These are phyloP conservation scores for Suillus subalutaceus DNA, from an alignment of 768 basidiomycete species.

Conservation along the genomic window DNA sequence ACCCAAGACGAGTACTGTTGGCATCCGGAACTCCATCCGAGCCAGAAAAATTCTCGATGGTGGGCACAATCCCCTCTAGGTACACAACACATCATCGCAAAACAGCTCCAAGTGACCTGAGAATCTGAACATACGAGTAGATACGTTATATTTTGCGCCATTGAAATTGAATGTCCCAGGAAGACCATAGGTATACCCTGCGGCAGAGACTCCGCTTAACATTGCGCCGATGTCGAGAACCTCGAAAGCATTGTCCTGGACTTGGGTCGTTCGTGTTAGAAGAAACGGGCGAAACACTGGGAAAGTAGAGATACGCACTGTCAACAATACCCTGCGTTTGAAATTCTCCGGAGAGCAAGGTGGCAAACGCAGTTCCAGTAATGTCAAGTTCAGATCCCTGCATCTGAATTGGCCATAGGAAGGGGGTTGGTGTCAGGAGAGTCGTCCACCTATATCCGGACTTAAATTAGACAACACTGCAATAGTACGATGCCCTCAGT, in stretches of 20 bases:
- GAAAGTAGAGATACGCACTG: conserved; percentile 6
- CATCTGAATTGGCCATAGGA: conserved; percentile 6
- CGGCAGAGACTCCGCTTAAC: conserved; percentile 20
- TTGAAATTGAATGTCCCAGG: conserved; percentile 20
- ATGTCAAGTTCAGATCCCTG: conserved; percentile 13
- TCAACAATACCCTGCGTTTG: conserved; percentile 3
- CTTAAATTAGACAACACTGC: background rate
- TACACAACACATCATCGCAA: conserved; percentile 1
- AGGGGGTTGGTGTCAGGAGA: conserved; percentile 12
- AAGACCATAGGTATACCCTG: conserved; percentile 12
- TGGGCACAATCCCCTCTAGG: conserved; percentile 8
- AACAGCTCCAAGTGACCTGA: background rate
- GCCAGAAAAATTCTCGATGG: background rate
- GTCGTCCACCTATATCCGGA: conserved; percentile 18
- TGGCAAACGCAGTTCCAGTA: conserved; percentile 13
- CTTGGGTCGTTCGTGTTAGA: background rate
- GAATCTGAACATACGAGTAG: background rate
- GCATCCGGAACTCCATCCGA: background rate
- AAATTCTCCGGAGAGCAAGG: conserved; percentile 8
- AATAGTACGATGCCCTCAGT: background rate
- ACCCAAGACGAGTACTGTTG: conserved; percentile 5
- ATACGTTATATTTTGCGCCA: conserved; percentile 20
- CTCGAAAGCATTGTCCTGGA: conserved; percentile 17
- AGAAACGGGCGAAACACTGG: background rate
- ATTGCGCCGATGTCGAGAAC: conserved; percentile 16